These are phyloP conservation scores for Xylariaceae sp. DNA, from an alignment of 2,329 filamentous ascomycete genomes.

Conservation along the genomic window DNA sequence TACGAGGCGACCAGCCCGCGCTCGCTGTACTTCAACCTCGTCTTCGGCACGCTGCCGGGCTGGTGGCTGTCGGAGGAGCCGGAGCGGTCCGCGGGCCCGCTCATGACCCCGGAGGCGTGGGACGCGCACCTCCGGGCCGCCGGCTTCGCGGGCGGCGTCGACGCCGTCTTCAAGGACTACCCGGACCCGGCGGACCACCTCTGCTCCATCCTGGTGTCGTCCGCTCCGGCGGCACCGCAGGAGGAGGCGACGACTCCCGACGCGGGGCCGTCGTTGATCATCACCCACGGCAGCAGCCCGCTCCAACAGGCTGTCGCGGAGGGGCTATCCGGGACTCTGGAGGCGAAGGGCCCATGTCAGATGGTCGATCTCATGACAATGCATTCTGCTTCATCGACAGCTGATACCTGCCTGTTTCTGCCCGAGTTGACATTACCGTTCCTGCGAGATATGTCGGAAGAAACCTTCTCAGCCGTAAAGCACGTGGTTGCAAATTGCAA, in stretches of 20 bases:
- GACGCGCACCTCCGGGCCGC: slow-evolving; percentile 7
- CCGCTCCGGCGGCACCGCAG: slow-evolving; percentile 4
- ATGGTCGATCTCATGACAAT: neutral
- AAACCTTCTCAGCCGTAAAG: slow-evolving; percentile 12
- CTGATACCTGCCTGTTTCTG: slow-evolving; percentile 15
- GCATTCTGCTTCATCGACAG: too few relatives aligned
- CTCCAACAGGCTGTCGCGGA: slow-evolving; percentile 3
- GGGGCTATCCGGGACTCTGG: neutral
- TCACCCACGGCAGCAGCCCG: slow-evolving; percentile 5
- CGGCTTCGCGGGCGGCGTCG: slow-evolving; percentile 13
- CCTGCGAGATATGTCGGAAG: slow-evolving; percentile 11
- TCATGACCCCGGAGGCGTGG: slow-evolving; percentile 19
- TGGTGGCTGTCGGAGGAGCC: slow-evolving; percentile 29
- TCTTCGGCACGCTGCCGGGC: slow-evolving; percentile 27
- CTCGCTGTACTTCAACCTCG: slow-evolving; percentile 8
- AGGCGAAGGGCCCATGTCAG: too few relatives aligned
- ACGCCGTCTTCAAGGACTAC: slow-evolving; percentile 16
- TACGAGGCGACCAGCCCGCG: slow-evolving; percentile 9
- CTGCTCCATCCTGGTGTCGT: slow-evolving; percentile 16
- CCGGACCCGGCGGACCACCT: slow-evolving; percentile 10
- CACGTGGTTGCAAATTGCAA: slow-evolving; percentile 13
- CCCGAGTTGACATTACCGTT: slow-evolving; percentile 14
- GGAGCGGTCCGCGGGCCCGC: slow-evolving; percentile 16
- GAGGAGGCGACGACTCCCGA: neutral
- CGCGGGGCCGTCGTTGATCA: slow-evolving; percentile 5